Evolutionary conservation across 148 eudicot species (phyloP).

Genomic region (Chenopodium berlandieri): DNA sequence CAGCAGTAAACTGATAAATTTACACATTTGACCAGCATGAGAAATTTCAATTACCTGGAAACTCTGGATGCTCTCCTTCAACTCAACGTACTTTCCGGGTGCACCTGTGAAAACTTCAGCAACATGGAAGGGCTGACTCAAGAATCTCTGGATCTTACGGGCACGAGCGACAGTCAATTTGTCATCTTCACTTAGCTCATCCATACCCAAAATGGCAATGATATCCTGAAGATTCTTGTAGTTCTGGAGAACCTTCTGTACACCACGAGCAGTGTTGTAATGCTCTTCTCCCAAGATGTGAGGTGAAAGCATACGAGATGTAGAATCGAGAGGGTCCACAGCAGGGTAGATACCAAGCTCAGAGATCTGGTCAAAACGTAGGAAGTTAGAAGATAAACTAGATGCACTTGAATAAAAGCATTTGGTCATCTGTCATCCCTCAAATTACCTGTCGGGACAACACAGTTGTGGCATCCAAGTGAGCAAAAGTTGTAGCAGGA

Average conservation of each 20-base stretch:
- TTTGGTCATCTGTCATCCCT: neutral
- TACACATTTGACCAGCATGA: neutral
- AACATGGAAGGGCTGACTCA: constrained; percentile 99
- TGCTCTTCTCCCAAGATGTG: constrained; percentile 94
- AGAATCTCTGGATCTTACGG: constrained; percentile 83
- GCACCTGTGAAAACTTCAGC: constrained; percentile 99
- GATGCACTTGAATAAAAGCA: neutral
- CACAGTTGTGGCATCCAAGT: constrained; percentile 99
- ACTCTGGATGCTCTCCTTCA: constrained; percentile 88
- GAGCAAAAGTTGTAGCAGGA: constrained; percentile 94
- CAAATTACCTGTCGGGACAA: constrained; percentile 71
- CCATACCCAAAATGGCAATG: constrained; percentile 99
- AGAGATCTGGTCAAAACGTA: constrained; percentile 54
- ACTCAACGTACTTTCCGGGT: constrained; percentile 94
- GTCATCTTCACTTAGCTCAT: constrained; percentile 99
- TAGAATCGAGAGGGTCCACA: constrained; percentile 93
- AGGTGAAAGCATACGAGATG: constrained; percentile 98
- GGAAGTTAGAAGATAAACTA: neutral
- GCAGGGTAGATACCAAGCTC: constrained; percentile 99
- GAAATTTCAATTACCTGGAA: constrained; percentile 67
- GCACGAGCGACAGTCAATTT: constrained; percentile 98
- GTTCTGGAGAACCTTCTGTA: constrained; percentile 92
- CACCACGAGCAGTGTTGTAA: constrained; percentile 98
- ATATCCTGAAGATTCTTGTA: constrained; percentile 99
- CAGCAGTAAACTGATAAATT: neutral